These are phyloP conservation scores for Pythium dissimile DNA, from an alignment of 352 stramenopile species.

Conservation along the genomic window DNA sequence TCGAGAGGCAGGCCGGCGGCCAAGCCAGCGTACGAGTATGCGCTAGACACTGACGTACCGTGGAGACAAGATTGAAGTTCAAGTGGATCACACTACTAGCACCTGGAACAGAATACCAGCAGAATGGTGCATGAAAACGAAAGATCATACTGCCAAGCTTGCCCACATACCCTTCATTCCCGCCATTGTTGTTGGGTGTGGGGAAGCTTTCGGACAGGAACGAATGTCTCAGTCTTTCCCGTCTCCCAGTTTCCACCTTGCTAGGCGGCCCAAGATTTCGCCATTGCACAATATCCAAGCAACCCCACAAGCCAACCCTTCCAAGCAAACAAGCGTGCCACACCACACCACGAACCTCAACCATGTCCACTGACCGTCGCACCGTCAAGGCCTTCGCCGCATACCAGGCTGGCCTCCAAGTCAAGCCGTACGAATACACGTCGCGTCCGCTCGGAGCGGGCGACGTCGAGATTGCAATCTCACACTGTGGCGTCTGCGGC, in stretches of 20 bases:
- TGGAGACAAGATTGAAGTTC: no score
- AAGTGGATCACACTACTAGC: no score
- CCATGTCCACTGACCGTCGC: background rate
- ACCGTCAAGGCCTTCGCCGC: constrained; percentile 15
- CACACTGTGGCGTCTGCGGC: constrained; percentile 26
- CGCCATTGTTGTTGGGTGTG: background rate
- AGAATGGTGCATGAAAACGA: no score
- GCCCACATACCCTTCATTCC: background rate
- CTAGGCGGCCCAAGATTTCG: background rate
- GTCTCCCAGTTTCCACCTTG: no score
- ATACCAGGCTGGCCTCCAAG: background rate
- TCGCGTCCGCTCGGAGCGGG: constrained; percentile 10
- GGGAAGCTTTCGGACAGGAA: no score
- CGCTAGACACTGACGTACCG: no score
- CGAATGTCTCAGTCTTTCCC: no score
- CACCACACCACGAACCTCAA: background rate
- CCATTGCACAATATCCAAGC: background rate
- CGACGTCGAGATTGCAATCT: constrained; percentile 27
- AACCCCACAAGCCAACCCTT: background rate
- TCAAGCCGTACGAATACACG: constrained; percentile 20
- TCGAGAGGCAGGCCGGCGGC: no score
- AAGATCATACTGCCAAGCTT: background rate
- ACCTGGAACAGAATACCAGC: no score
- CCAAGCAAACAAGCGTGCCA: background rate
- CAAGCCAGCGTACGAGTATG: no score